phyloP scores from a whole-genome alignment of 768 basidiomycete genomes.

The Saitozyma sp. region DNA sequence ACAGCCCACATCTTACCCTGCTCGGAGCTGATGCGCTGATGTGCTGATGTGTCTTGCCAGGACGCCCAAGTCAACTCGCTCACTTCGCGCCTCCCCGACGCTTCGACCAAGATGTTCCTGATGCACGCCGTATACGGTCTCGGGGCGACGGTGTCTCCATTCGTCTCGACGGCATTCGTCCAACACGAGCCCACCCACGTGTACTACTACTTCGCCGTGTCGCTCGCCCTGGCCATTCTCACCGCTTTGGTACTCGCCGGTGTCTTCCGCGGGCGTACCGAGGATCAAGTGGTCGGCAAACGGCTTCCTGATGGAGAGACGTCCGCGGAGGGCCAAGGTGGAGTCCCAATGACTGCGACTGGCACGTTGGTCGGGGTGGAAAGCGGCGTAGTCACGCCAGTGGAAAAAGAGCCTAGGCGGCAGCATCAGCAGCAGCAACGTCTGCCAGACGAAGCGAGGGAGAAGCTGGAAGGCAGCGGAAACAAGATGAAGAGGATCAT shows the following conservation, averaged over 20 bases:
- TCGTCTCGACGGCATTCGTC: constrained; percentile 76
- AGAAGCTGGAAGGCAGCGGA: constrained; percentile 17
- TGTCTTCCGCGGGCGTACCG: constrained; percentile 69
- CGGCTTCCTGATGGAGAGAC: constrained; percentile 3
- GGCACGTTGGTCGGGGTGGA: neutral
- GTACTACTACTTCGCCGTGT: constrained; percentile 68
- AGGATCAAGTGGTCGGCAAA: constrained; percentile 61
- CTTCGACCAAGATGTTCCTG: constrained; percentile 53
- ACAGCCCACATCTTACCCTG: neutral
- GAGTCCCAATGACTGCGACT: neutral
- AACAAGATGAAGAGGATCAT: constrained; percentile 48
- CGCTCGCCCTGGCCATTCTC: constrained; percentile 65
- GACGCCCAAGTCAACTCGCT: constrained; percentile 60
- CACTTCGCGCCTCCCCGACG: constrained; percentile 55
- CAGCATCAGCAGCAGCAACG: neutral
- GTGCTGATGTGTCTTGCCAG: constrained; percentile 26
- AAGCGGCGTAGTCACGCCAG: neutral
- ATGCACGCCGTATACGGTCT: constrained; percentile 49
- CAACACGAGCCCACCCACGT: constrained; percentile 21
- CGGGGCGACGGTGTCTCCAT: constrained; percentile 65
- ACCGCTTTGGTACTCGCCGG: constrained; percentile 60
- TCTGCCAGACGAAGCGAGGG: neutral
- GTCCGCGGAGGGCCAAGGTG: neutral
- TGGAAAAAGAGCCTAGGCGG: constrained; percentile 5
- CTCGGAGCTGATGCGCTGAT: neutral